Evolutionary conservation across 257 asterid genomes (phyloP).

Genomic region (Eustoma russellianum): DNA sequence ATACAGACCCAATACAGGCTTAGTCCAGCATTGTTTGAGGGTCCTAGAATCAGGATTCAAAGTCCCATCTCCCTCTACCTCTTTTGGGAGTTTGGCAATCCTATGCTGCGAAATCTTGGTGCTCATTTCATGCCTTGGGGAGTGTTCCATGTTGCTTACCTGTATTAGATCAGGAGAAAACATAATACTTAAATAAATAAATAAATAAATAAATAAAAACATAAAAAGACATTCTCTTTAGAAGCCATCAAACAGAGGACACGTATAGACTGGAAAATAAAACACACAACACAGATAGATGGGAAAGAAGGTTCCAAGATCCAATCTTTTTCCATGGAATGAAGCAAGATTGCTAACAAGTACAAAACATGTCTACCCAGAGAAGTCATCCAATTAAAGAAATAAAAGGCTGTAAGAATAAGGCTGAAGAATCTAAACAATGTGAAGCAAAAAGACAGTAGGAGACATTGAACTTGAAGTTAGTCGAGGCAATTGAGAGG

Average conservation of each 20-base stretch:
- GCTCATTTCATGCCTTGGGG: slow-evolving; percentile 23
- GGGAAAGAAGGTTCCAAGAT: no score
- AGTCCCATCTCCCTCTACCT: slow-evolving; percentile 40
- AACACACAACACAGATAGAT: no score
- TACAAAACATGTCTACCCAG: no score
- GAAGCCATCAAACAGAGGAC: neutral
- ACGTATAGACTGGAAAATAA: neutral
- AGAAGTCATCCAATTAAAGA: neutral
- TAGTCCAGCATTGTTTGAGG: slow-evolving; percentile 80
- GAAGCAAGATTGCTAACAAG: no score
- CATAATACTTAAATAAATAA: neutral
- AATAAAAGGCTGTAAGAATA: no score
- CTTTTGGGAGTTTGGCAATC: slow-evolving; percentile 38
- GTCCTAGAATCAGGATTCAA: slow-evolving; percentile 62
- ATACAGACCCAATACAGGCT: slow-evolving; percentile 57
- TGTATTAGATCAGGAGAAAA: slow-evolving; percentile 8
- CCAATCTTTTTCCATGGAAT: no score
- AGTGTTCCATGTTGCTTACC: slow-evolving; percentile 26
- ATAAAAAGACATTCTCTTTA: no score
- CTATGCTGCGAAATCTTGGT: slow-evolving; percentile 47
- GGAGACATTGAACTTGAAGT: neutral
- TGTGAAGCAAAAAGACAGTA: neutral
- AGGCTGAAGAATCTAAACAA: neutral
- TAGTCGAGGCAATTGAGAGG: no score
- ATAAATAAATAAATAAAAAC: no score